phyloP scores from a whole-genome alignment of 371 early-diverging fungal genomes.

The Syncephalis plumigaleata region DNA sequence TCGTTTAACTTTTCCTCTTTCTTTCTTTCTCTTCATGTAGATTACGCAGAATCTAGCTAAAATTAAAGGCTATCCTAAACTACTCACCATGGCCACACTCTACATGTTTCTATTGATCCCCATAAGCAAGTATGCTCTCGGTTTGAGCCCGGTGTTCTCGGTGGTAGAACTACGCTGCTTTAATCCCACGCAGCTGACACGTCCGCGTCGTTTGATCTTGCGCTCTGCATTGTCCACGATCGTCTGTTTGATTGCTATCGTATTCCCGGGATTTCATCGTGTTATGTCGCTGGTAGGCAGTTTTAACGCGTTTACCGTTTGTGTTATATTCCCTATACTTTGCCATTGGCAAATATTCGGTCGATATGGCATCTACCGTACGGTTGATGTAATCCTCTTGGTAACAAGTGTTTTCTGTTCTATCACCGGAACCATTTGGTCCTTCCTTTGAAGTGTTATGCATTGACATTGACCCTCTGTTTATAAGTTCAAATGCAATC shows the following conservation, averaged over 20 bases:
- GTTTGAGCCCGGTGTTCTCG: slow-evolving; percentile 34
- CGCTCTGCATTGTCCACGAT: slow-evolving; percentile 13
- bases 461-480: too few species aligned
- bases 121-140: slow-evolving; percentile 45
- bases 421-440: slow-evolving; percentile 16
- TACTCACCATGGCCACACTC: slow-evolving; percentile 30
- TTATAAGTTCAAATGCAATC: too few species aligned
- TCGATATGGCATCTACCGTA: slow-evolving; percentile 3
- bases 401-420: slow-evolving; percentile 11
- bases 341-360: slow-evolving; percentile 26
- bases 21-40: slow-evolving; percentile 8
- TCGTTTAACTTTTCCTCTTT: too few species aligned
- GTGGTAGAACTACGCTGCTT: slow-evolving; percentile 25
- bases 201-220: slow-evolving; percentile 12
- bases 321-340: slow-evolving; percentile 33
- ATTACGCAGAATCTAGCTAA: slow-evolving; percentile 48
- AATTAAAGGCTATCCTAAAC: slow-evolving; percentile 30
- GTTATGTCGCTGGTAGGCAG: slow-evolving; percentile 50
- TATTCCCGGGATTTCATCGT: slow-evolving; percentile 40
- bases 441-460: slow-evolving; percentile 7
- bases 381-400: slow-evolving; percentile 11
- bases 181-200: slow-evolving; percentile 6
- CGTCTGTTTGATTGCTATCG: slow-evolving; percentile 25
- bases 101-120: slow-evolving; percentile 49
- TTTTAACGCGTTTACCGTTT: slow-evolving; percentile 37